Evolutionary conservation across 1,284 basidiomycete species (phyloP).

Genomic region (Puccinia polysora): DNA sequence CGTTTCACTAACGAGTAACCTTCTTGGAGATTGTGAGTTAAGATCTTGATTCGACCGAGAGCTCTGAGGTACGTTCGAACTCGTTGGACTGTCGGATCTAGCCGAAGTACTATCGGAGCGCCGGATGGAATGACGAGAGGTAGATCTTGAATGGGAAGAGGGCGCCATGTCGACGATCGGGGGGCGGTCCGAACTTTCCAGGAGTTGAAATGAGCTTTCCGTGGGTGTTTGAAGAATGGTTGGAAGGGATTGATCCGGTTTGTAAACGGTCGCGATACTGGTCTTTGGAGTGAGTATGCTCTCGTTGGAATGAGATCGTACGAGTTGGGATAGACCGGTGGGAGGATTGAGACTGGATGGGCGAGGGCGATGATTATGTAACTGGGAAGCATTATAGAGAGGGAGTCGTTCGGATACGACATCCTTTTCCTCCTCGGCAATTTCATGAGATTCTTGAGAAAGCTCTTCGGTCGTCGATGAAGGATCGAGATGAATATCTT

Average conservation of each 20-base stretch:
- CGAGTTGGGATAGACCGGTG: constrained; percentile 2
- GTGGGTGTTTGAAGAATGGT: constrained; percentile 1
- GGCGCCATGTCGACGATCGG: too few relatives aligned
- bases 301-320: constrained; percentile 11
- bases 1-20: constrained; percentile 13
- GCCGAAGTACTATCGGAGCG: not conserved
- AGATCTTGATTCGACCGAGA: not conserved
- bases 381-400: constrained; percentile 4
- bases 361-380: constrained; percentile 6
- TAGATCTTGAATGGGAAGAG: constrained; percentile 12
- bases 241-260: not conserved
- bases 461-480: not conserved
- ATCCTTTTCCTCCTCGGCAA: constrained; percentile 8
- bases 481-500: not conserved
- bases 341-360: constrained; percentile 15
- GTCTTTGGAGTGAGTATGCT: constrained; percentile 2
- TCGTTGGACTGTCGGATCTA: not conserved
- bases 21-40: not conserved
- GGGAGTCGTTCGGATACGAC: constrained; percentile 13
- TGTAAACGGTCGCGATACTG: constrained; percentile 1
- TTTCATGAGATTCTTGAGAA: not conserved
- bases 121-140: not conserved
- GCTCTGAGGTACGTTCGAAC: not conserved
- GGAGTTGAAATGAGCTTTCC: not conserved
- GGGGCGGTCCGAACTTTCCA: not conserved